Evolutionary conservation across 805 yeast species (phyloP).

Genomic region (Candida krabiensis): DNA sequence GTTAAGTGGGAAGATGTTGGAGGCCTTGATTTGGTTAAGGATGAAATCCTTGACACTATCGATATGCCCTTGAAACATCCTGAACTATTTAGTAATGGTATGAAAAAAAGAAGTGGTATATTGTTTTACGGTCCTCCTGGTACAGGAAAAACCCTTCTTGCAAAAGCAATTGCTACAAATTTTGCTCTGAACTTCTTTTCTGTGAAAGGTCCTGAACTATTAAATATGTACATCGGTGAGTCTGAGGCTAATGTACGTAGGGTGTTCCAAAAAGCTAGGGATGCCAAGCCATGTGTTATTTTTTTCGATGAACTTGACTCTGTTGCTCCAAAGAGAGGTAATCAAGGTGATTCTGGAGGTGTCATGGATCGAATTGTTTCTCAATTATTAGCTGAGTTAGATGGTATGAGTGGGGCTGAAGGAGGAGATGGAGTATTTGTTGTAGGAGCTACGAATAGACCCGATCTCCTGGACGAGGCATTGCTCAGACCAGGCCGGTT

Average conservation of each 20-base stretch:
- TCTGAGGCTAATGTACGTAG: conserved; percentile 95
- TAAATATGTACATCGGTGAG: conserved; percentile 98
- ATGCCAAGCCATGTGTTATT: conserved; percentile 96
- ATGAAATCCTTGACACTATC: conserved; percentile 90
- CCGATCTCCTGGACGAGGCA: conserved; percentile 93
- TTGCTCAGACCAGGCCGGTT: conserved; percentile 91
- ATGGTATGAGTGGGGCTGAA: conserved; percentile 88
- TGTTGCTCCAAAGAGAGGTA: conserved; percentile 97
- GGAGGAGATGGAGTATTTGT: conserved; percentile 90
- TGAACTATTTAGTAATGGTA: conserved; percentile 80
- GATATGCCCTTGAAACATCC: conserved; percentile 96
- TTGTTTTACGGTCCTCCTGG: conserved; percentile 98
- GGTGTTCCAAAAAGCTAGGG: conserved; percentile 92
- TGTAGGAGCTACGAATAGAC: conserved; percentile 98
- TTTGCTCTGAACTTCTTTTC: conserved; percentile 93
- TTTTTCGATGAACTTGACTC: conserved; percentile 97
- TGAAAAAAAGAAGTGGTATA: conserved; percentile 92
- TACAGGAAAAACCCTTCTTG: conserved; percentile 92
- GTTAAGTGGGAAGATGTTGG: conserved; percentile 98
- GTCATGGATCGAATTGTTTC: conserved; percentile 99
- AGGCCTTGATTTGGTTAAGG: conserved; percentile 86
- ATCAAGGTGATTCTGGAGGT: conserved; percentile 98
- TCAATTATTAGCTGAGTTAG: conserved; percentile 89
- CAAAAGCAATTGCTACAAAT: conserved; percentile 96
- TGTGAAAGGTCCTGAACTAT: conserved; percentile 94